These are phyloP conservation scores for Cutaneotrichosporon spelunceum DNA, from an alignment of 1,284 basidiomycete species.

Conservation along the genomic window DNA sequence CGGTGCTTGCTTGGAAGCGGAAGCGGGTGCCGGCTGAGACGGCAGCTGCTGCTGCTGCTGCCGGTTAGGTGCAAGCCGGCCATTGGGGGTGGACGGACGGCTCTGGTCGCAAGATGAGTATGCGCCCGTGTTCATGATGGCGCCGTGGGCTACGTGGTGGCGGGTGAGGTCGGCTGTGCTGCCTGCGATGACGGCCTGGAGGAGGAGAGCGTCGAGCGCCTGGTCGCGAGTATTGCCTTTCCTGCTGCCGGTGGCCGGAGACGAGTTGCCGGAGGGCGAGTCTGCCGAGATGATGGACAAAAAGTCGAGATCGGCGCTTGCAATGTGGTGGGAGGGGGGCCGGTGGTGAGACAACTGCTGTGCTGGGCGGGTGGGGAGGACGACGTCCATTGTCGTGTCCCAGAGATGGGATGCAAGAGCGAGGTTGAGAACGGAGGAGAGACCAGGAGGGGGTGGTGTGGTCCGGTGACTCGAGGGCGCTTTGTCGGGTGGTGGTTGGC, in stretches of 20 bases:
- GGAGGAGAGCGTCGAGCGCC: constrained; percentile 45
- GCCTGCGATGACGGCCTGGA: constrained; percentile 48
- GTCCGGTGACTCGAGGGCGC: not conserved
- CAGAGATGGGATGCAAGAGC: constrained; percentile 52
- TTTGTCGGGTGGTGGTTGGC: not conserved
- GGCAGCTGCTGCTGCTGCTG: not conserved
- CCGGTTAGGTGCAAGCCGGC: constrained; percentile 25
- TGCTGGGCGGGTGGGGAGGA: constrained; percentile 58
- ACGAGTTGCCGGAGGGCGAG: constrained; percentile 12
- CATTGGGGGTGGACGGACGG: constrained; percentile 33
- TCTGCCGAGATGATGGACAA: constrained; percentile 42
- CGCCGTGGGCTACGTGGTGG: constrained; percentile 50
- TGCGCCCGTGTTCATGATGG: constrained; percentile 34
- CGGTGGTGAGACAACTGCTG: constrained; percentile 61
- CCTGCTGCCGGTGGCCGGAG: constrained; percentile 18
- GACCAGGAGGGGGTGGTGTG: not conserved
- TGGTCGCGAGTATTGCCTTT: constrained; percentile 23
- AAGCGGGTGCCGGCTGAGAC: not conserved
- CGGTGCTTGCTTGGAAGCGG: constrained; percentile 38
- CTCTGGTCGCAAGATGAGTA: constrained; percentile 49
- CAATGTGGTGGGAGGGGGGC: constrained; percentile 15
- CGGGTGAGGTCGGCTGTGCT: constrained; percentile 42
- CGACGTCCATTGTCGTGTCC: constrained; percentile 36
- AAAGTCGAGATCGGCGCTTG: constrained; percentile 45
- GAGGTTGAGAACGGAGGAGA: constrained; percentile 47